Conservation (phyloP, 2,329 filamentous ascomycete species). For the Drechslerella dactyloides region DNA sequence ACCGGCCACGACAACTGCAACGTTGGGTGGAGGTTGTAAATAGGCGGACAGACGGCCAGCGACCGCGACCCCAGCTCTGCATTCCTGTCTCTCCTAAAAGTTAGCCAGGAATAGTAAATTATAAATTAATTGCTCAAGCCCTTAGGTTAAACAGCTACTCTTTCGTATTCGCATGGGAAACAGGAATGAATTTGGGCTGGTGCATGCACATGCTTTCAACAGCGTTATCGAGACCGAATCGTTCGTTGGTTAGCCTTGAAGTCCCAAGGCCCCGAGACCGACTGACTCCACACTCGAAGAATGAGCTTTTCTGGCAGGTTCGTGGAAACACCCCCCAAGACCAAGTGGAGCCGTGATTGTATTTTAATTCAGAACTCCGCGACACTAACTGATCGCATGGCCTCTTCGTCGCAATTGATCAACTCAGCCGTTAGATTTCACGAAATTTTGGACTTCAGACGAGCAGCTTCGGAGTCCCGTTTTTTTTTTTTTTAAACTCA, state of each 20-base stretch:
- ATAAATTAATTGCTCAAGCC: background rate
- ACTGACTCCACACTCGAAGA: background rate
- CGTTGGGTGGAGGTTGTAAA: background rate
- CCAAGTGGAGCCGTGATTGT: background rate
- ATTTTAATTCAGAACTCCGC: background rate
- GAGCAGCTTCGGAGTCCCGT: background rate
- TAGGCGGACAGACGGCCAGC: background rate
- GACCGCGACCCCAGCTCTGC: too few relatives aligned
- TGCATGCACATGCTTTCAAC: background rate
- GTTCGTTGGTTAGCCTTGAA: background rate
- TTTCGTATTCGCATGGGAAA: background rate
- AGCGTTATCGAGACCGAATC: background rate
- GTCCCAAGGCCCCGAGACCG: too few relatives aligned
- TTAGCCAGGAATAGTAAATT: background rate
- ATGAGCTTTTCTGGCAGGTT: slow-evolving; percentile 1
- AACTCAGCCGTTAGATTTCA: background rate
- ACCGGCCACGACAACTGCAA: background rate
- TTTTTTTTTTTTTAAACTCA: background rate
- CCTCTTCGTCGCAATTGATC: background rate
- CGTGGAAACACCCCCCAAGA: background rate
- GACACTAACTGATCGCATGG: background rate
- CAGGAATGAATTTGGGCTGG: background rate
- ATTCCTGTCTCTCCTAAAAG: background rate
- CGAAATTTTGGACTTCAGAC: background rate
- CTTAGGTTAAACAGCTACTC: background rate